phyloP scores from a whole-genome alignment of 2,329 filamentous ascomycete species.

The Colletotrichum australisinense region DNA sequence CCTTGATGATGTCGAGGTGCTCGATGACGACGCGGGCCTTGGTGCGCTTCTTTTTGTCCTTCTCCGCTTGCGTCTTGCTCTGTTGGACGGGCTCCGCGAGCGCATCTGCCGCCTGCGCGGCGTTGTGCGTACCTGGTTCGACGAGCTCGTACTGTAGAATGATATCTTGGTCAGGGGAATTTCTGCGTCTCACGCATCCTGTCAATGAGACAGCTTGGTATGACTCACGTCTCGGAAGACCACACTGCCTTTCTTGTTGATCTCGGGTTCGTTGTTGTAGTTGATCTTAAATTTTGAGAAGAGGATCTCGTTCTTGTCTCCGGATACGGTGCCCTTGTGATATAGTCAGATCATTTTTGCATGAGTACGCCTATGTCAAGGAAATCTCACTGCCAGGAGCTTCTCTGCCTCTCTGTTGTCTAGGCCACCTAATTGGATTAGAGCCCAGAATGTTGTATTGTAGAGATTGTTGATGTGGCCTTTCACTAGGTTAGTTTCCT shows the following conservation, averaged over 20 bases:
- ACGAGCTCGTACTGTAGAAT: slow-evolving; percentile 71
- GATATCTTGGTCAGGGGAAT: neutral
- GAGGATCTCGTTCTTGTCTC: slow-evolving; percentile 96
- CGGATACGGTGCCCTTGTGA: slow-evolving; percentile 79
- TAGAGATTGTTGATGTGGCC: slow-evolving; percentile 99
- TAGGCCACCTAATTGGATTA: slow-evolving; percentile 83
- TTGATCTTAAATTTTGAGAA: slow-evolving; percentile 92
- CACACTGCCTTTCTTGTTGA: slow-evolving; percentile 93
- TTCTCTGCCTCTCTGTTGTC: slow-evolving; percentile 83
- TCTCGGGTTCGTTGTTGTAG: slow-evolving; percentile 95
- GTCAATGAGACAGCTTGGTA: slow-evolving; percentile 61
- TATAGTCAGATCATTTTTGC: neutral
- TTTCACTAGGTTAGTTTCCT: slow-evolving; percentile 47
- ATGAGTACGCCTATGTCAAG: neutral
- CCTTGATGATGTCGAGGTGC: slow-evolving; percentile 93
- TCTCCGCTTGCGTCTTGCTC: slow-evolving; percentile 86
- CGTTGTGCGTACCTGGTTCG: slow-evolving; percentile 63
- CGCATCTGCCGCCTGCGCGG: slow-evolving; percentile 58
- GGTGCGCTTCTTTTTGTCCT: slow-evolving; percentile 80
- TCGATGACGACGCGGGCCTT: slow-evolving; percentile 86
- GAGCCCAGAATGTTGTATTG: slow-evolving; percentile 95
- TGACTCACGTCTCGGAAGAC: slow-evolving; percentile 80
- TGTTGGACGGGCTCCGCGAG: slow-evolving; percentile 65
- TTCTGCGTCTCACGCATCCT: neutral
- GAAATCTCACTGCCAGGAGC: slow-evolving; percentile 72